Percentiles rank a stretch among this genome's conserved stretches.
Conservation (phyloP, 139 green algal species). For the Ulvella scutata region DNA sequence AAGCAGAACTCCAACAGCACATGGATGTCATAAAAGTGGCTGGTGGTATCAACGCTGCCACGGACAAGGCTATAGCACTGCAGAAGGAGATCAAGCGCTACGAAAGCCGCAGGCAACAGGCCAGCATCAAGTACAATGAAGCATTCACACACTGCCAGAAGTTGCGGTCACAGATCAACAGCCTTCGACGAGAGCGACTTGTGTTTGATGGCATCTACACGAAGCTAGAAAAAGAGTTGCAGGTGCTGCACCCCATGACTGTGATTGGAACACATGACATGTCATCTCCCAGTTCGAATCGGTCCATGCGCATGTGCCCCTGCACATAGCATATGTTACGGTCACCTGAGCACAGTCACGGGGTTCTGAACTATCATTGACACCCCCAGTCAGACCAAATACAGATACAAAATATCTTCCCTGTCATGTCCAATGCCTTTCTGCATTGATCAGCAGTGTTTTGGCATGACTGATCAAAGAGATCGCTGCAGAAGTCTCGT, state of each 20-base stretch:
- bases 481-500: background rate
- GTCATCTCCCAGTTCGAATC: no score
- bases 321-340: no score
- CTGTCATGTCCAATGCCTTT: background rate
- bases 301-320: no score
- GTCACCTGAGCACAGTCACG: no score
- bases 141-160: constrained; percentile 54
- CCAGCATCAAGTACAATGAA: constrained; percentile 66
- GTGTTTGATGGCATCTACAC: constrained; percentile 72
- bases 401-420: no score
- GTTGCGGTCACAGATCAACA: constrained; percentile 65
- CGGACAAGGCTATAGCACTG: constrained; percentile 30
- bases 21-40: background rate
- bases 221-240: constrained; percentile 61
- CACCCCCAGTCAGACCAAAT: no score
- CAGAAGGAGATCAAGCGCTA: constrained; percentile 63
- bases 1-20: constrained; percentile 7
- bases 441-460: background rate
- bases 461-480: background rate
- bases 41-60: constrained; percentile 55
- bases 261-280: no score
- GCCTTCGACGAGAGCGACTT: constrained; percentile 62
- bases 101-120: constrained; percentile 70
- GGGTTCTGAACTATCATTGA: no score
- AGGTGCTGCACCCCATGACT: no score